Conservation (phyloP, 306 rosid species). For the Vigna angularis region DNA sequence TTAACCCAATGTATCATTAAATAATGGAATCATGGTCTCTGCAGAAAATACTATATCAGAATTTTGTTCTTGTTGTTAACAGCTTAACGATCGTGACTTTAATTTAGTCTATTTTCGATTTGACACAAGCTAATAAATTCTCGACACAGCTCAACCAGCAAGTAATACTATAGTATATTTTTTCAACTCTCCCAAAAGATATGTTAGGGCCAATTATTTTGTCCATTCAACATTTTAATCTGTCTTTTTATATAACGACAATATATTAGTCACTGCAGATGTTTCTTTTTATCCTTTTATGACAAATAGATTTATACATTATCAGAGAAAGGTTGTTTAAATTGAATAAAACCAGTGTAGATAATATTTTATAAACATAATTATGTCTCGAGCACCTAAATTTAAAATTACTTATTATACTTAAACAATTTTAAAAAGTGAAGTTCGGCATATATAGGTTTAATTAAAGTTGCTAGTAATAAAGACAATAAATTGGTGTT, state of each 20-base stretch:
- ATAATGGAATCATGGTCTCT: slow-evolving; percentile 33
- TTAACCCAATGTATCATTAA: background rate
- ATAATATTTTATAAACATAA: too few species aligned
- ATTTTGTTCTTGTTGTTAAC: slow-evolving; percentile 15
- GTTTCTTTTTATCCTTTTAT: background rate
- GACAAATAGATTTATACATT: too few species aligned
- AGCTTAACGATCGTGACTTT: slow-evolving; percentile 27
- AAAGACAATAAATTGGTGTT: too few species aligned
- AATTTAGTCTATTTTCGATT: background rate
- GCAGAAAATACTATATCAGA: background rate
- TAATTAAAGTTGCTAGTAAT: too few species aligned
- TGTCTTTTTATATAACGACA: background rate
- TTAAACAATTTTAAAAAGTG: too few species aligned
- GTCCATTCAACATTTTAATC: background rate
- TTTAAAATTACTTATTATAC: too few species aligned
- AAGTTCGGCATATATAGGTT: too few species aligned
- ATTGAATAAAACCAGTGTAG: too few species aligned
- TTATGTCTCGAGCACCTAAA: too few species aligned
- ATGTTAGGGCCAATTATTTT: background rate
- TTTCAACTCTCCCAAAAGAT: background rate
- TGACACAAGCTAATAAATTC: background rate
- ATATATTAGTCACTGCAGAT: background rate
- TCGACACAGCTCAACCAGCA: background rate
- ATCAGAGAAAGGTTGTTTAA: too few species aligned
- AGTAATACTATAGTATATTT: background rate